Conservation (phyloP, 2,329 filamentous ascomycete species). For the Pseudonectria buxi region DNA sequence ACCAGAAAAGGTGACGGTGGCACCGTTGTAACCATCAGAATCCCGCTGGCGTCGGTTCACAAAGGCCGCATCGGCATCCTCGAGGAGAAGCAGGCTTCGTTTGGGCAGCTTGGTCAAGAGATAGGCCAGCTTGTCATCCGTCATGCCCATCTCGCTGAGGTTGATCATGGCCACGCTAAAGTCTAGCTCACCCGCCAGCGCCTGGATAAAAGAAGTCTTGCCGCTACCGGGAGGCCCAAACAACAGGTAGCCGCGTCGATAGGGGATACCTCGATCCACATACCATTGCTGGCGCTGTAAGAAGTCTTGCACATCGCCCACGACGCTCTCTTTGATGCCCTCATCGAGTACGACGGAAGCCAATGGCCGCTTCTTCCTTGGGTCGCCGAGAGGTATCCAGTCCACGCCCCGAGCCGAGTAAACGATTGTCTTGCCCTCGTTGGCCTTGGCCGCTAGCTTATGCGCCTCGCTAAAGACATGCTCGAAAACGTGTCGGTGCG, state of each 20-base stretch:
- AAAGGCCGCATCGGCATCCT: conserved; percentile 90
- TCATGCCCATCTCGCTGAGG: conserved; percentile 80
- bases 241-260: conserved; percentile 80
- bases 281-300: conserved; percentile 78
- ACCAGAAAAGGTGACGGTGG: conserved; percentile 90
- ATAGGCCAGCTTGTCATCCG: conserved; percentile 81
- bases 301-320: conserved; percentile 78
- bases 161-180: conserved; percentile 92
- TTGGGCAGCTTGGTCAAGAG: conserved; percentile 79
- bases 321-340: conserved; percentile 74
- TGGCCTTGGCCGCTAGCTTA: conserved; percentile 66
- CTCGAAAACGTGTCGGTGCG: conserved; percentile 83
- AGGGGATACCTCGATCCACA: conserved; percentile 88
- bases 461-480: conserved; percentile 85
- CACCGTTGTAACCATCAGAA: conserved; percentile 75
- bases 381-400: conserved; percentile 78
- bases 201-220: conserved; percentile 95
- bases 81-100: conserved; percentile 73
- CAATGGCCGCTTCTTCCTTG: conserved; percentile 78
- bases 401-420: conserved; percentile 79
- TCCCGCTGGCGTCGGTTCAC: conserved; percentile 71
- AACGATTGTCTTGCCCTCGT: conserved; percentile 89
- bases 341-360: conserved; percentile 80
- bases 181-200: conserved; percentile 83
- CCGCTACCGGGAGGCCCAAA: conserved; percentile 87